Evolutionary conservation across 176 grass and related monocot species (phyloP).

Genomic region (Cenchrus purpureus): DNA sequence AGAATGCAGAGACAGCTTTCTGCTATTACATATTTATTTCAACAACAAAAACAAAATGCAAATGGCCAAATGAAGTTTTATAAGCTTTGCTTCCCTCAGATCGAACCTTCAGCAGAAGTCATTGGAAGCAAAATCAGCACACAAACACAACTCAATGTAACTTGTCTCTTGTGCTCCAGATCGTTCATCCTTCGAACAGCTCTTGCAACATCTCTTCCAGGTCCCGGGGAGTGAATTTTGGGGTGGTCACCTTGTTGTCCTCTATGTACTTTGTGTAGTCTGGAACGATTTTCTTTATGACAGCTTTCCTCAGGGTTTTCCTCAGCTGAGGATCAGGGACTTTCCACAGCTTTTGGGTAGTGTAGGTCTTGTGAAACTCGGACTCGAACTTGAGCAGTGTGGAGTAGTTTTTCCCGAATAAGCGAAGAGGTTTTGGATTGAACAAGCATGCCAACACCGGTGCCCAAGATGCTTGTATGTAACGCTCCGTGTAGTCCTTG

Average conservation of each 20-base stretch:
- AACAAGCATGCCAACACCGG: too few species aligned
- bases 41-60: background rate
- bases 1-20: background rate
- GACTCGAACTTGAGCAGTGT: background rate
- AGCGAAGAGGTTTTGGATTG: too few species aligned
- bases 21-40: background rate
- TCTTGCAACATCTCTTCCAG: slow-evolving; percentile 11
- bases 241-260: background rate
- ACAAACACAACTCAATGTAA: too few species aligned
- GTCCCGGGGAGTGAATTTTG: background rate
- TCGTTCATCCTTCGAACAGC: slow-evolving; percentile 1
- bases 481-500: too few species aligned
- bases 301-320: background rate
- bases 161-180: background rate
- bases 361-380: background rate
- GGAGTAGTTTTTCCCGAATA: background rate
- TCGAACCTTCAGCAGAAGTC: background rate
- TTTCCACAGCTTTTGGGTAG: background rate
- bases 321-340: background rate
- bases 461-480: too few species aligned
- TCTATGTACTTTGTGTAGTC: background rate
- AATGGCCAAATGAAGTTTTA: background rate
- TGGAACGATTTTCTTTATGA: background rate
- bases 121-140: background rate
- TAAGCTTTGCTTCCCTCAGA: background rate